Conservation (phyloP, 2,329 filamentous ascomycete species). For the Passalora sequoiae region DNA sequence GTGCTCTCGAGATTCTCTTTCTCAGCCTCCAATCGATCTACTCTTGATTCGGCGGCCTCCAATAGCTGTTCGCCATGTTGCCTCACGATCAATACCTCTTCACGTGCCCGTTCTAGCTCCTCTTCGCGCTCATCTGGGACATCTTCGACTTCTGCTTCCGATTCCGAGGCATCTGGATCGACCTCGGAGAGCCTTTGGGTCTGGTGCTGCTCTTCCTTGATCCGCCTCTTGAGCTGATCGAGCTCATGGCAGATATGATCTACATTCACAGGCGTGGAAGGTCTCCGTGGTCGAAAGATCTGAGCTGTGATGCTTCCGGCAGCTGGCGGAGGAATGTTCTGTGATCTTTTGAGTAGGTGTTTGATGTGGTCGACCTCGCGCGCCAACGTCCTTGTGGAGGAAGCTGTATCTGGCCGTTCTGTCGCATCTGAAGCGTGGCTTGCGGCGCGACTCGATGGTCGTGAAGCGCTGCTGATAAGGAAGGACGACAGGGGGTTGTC, state of each 20-base stretch:
- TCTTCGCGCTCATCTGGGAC: slow-evolving; percentile 30
- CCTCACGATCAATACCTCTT: slow-evolving; percentile 25
- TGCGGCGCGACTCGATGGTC: slow-evolving; percentile 10
- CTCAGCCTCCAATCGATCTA: slow-evolving; percentile 31
- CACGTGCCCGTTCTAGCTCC: slow-evolving; percentile 27
- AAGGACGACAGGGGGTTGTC: slow-evolving; percentile 3
- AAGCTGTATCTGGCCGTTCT: slow-evolving; percentile 12
- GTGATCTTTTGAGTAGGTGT: slow-evolving; percentile 20
- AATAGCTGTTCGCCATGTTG: slow-evolving; percentile 24
- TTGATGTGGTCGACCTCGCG: slow-evolving; percentile 30
- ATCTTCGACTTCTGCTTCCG: slow-evolving; percentile 29
- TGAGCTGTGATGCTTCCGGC: slow-evolving; percentile 26
- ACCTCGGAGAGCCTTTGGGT: slow-evolving; percentile 8
- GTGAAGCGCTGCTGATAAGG: slow-evolving; percentile 5
- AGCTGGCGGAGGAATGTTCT: slow-evolving; percentile 14
- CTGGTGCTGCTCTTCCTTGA: slow-evolving; percentile 24
- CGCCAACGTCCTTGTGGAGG: slow-evolving; percentile 12
- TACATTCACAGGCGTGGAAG: slow-evolving; percentile 15
- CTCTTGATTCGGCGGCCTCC: slow-evolving; percentile 32
- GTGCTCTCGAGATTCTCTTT: slow-evolving; percentile 26
- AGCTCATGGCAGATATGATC: slow-evolving; percentile 27
- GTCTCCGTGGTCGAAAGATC: slow-evolving; percentile 23
- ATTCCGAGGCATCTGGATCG: slow-evolving; percentile 18
- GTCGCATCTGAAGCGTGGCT: slow-evolving; percentile 14
- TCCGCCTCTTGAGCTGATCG: slow-evolving; percentile 29